These are phyloP conservation scores for Daldinia caldariorum DNA, from an alignment of 495 filamentous ascomycete genomes.

Conservation along the genomic window DNA sequence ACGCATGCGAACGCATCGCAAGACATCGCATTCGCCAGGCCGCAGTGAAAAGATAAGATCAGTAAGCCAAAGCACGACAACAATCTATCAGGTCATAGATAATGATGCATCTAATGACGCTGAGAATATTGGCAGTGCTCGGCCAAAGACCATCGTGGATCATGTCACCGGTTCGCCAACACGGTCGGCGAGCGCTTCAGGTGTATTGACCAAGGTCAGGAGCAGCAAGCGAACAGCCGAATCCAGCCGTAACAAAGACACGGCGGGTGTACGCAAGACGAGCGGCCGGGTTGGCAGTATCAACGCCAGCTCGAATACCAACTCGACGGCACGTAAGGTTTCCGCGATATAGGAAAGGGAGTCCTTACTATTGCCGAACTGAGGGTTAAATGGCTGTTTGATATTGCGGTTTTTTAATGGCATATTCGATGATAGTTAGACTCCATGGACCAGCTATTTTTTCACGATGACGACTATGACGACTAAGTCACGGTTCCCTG, in stretches of 20 bases:
- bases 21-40: constrained; percentile 56
- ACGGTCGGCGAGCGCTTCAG: constrained; percentile 70
- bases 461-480: constrained; percentile 50
- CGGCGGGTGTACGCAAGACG: constrained; percentile 82
- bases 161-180: constrained; percentile 46
- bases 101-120: constrained; percentile 65
- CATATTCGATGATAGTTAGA: constrained; percentile 37
- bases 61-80: constrained; percentile 69
- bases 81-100: constrained; percentile 62
- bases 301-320: constrained; percentile 52
- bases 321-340: constrained; percentile 53
- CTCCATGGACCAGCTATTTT: constrained; percentile 27
- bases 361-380: constrained; percentile 1
- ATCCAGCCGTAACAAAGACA: constrained; percentile 62
- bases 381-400: constrained; percentile 26
- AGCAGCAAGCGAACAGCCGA: constrained; percentile 69
- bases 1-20: constrained; percentile 72
- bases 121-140: constrained; percentile 60
- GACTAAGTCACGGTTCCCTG: constrained; percentile 44
- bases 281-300: constrained; percentile 92
- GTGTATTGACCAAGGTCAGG: constrained; percentile 78
- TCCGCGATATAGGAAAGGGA: constrained; percentile 48
- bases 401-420: constrained; percentile 30
- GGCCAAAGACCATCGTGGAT: constrained; percentile 71
- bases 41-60: constrained; percentile 58